Base-by-base conservation (phyloP, 2,329 filamentous ascomycete genomes). In the Penicillium sp. region DNA sequence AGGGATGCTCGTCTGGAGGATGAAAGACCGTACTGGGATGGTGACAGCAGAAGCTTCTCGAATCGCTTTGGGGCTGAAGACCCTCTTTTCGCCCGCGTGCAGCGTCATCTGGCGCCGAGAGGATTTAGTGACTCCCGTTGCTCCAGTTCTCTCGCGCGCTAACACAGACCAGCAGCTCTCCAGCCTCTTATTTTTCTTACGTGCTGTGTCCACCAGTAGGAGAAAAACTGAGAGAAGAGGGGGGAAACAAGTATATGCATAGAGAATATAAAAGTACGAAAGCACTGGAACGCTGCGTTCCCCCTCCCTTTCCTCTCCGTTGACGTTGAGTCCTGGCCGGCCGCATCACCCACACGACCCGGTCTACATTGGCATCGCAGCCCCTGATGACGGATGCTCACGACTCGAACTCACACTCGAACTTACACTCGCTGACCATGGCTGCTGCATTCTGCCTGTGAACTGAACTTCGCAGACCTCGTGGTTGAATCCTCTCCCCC, bases 181-280 rank as follows among this genome's bases (percentile, higher is more conserved):
- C 58, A 60, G 58, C 58, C 58, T 59, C 58, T 57, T 33, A 15
- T 54, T 55, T 54, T 55, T 54, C 56, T 48, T 33, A 18, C 31
- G 23, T 13, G 32, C 4, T 13, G 14, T 38, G 43, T 33, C 48
- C 49, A 42, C 50, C 47, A 50, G 45, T 51, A 51, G 49, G n/a
- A n/a, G n/a, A n/a, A n/a, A 27, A 39, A 31, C 14, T 21, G 13
- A 11, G 23, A 40, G 34, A 31, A 46, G 36, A 41, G 33, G n/a
- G n/a, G n/a, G n/a, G n/a, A 30, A 43, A 23, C 17, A 39, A 10
- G 29, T 21, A 29, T 31, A 42, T 36, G 41, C 36, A 38, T 25
- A 46, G 40, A 36, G 46, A 41, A 33, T 45, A 53, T 47, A 42
- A 48, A 36, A 33, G 31, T 40, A 32, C 14, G 35, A 38, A 39